Evolutionary conservation across 306 rosid species (phyloP).

Genomic region (Pterocarpus santalinus): DNA sequence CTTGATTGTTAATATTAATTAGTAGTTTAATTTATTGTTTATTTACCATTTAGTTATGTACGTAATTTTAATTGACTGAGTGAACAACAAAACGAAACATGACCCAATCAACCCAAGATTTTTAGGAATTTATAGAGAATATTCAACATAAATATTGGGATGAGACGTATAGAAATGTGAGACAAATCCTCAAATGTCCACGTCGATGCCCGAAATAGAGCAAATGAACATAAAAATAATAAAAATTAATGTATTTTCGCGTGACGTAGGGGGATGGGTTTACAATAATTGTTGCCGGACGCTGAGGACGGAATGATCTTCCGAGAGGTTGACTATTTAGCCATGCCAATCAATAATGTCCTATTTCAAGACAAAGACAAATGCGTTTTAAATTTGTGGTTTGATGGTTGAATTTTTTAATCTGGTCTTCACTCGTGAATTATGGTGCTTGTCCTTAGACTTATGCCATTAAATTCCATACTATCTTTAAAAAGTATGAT

Average conservation of each 20-base stretch:
- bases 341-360: background rate
- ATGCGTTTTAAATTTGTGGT: background rate
- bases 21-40: too few species aligned
- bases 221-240: background rate
- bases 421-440: background rate
- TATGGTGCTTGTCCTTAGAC: background rate
- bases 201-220: background rate
- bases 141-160: background rate
- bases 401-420: background rate
- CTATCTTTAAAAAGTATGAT: too few species aligned
- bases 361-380: conserved; percentile 24
- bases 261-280: conserved; percentile 18
- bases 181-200: conserved; percentile 2
- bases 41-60: too few species aligned
- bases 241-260: background rate
- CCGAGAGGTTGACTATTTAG: background rate
- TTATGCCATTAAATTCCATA: too few species aligned
- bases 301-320: background rate
- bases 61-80: background rate
- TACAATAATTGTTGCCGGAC: background rate
- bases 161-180: background rate
- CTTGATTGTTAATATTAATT: background rate
- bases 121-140: background rate
- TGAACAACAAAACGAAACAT: background rate
- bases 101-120: background rate